Base-by-base conservation (phyloP, 805 yeast species). In the Candida easanensis region DNA sequence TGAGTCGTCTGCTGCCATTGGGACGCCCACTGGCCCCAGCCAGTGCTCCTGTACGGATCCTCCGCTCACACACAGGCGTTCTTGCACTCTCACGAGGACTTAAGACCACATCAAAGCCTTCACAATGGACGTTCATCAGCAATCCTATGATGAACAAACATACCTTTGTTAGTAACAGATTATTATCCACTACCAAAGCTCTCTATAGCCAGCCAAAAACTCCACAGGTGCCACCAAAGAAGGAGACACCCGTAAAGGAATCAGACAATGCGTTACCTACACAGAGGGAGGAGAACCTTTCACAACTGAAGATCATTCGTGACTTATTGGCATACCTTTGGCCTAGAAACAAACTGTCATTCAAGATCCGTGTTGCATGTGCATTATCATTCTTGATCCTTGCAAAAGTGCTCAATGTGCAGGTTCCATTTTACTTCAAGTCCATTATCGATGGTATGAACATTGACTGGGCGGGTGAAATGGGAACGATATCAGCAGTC, bases 381-480 rank as follows among this genome's bases (percentile, higher is more conserved):
- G 97, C 98, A 0, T 61, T 93, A 15, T 54, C 80, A 0, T 68
- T 93, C 44, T 71, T 93, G 46, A 76, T 93, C 4, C 80, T 81
- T 0, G 84, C 97, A 16, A 93, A 93, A 61, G 60, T 93, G 6
- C 69, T 93, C 28, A 93, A 90, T 61, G 96, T 93, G 5, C 96
- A 93, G 62, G 99, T 93, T 5, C 99, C 99, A 0, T 89, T 93
- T 60, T 90, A 80, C 64, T 93, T 93, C 74, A 93, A 86, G 53
- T 73, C 78, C 23, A 91, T 88, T 39, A 81, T 93, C 36, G 98
- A 93, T 66, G 78, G 81, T 11, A 90, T 91, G 97, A 93, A 91
- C 60, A 75, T 90, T 20, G 96, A 89, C 55, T 88, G 96, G 95
- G 67, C 70, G 5, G 65, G 71, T 15, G 73, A 79, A 26, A 85